Percentiles rank a stretch among this genome's conserved stretches.
Evolutionary conservation across 208 protist genomes (phyloP).

Genomic region (Angomonas ambiguus): DNA sequence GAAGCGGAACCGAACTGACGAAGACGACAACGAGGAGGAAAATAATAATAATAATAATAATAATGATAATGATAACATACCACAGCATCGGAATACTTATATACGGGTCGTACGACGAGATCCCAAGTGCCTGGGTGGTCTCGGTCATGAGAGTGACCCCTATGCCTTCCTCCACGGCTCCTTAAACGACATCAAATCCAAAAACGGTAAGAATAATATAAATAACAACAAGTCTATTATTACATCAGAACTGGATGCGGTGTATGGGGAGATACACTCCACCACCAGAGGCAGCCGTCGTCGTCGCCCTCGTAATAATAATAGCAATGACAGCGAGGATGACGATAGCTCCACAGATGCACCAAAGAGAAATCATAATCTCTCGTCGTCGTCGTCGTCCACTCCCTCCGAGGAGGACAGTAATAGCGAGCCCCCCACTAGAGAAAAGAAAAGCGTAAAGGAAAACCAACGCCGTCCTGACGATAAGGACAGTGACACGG

Average conservation of each 20-base stretch:
- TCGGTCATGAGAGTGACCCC: slow-evolving; percentile 72
- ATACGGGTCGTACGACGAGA: slow-evolving; percentile 76
- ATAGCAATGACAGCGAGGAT: neutral
- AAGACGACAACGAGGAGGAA: neutral
- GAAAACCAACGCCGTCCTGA: too few species aligned
- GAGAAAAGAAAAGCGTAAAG: neutral
- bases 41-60: neutral
- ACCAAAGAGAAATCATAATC: neutral
- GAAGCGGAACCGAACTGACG: neutral
- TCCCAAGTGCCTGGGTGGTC: slow-evolving; percentile 51
- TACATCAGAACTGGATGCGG: slow-evolving; percentile 4
- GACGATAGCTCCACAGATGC: slow-evolving; percentile 13
- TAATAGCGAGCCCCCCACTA: neutral
- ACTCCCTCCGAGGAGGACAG: neutral
- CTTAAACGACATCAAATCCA: neutral
- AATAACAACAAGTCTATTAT: neutral
- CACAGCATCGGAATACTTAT: slow-evolving; percentile 68
- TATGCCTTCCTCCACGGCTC: slow-evolving; percentile 34
- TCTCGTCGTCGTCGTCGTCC: too few species aligned
- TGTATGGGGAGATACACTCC: slow-evolving; percentile 2
- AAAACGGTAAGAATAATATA: slow-evolving; percentile 10
- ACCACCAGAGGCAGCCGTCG: neutral
- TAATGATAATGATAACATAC: slow-evolving; percentile 6
- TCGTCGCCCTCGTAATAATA: slow-evolving; percentile 12
- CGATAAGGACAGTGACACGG: neutral